Percentiles rank a stretch among this genome's conserved stretches.
These are phyloP conservation scores for Magnaporthiopsis rhizophila DNA, from an alignment of 2,329 filamentous ascomycete genomes.

Conservation along the genomic window DNA sequence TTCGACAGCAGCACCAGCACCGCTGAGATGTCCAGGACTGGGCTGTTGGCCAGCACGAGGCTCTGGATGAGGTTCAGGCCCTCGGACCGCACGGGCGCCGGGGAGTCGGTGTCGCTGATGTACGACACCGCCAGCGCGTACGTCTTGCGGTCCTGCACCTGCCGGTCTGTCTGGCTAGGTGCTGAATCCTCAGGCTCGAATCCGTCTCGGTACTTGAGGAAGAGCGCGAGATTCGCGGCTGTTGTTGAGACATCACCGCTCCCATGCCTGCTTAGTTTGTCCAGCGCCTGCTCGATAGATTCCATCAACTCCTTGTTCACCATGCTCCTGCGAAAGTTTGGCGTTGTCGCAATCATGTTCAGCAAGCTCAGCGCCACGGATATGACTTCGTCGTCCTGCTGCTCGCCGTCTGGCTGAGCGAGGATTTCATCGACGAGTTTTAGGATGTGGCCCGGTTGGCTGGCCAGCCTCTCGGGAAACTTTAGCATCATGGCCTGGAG, in stretches of 20 bases:
- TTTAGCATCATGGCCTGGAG: conserved; percentile 58
- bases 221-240: conserved; percentile 45
- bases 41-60: conserved; percentile 46
- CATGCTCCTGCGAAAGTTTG: conserved; percentile 44
- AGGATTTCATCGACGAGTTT: conserved; percentile 56
- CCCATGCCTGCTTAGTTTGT: conserved; percentile 30
- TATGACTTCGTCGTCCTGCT: conserved; percentile 38
- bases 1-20: conserved; percentile 56
- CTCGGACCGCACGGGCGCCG: conserved; percentile 58
- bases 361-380: conserved; percentile 51
- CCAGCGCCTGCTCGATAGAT: conserved; percentile 41
- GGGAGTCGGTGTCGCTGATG: conserved; percentile 52
- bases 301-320: conserved; percentile 32
- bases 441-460: conserved; percentile 56
- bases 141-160: conserved; percentile 52
- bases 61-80: conserved; percentile 52
- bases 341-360: conserved; percentile 50
- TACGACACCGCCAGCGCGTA: conserved; percentile 58
- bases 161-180: conserved; percentile 32
- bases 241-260: conserved; percentile 39
- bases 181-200: conserved; percentile 33
- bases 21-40: conserved; percentile 59
- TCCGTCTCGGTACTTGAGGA: conserved; percentile 48
- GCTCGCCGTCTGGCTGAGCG: conserved; percentile 26
- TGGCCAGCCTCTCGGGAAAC: conserved; percentile 55